phyloP scores from a whole-genome alignment of 257 asterid species.

The Penstemon davidsonii region DNA sequence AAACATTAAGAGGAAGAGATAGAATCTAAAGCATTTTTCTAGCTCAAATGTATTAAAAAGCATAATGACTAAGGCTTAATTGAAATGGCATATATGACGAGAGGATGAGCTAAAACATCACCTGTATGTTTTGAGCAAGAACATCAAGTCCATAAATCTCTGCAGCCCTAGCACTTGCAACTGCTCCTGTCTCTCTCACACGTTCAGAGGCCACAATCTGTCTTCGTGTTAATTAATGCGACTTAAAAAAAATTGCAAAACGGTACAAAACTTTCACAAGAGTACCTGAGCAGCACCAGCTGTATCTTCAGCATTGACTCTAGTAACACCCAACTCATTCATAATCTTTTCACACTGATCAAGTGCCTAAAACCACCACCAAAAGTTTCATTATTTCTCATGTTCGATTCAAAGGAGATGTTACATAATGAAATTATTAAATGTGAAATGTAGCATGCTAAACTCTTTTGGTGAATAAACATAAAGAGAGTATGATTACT shows the following conservation, averaged over 20 bases:
- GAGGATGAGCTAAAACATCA: slow-evolving; percentile 28
- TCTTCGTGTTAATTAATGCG: slow-evolving; percentile 39
- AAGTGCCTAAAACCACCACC: slow-evolving; percentile 62
- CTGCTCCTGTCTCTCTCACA: slow-evolving; percentile 70
- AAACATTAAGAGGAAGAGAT: not conserved
- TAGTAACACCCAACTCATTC: slow-evolving; percentile 56
- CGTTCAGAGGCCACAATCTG: slow-evolving; percentile 72
- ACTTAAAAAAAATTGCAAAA: slow-evolving; percentile 8
- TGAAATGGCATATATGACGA: not conserved
- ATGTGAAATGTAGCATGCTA: slow-evolving; percentile 2
- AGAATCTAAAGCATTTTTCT: too few relatives aligned
- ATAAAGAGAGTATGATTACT: slow-evolving; percentile 42
- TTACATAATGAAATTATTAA: slow-evolving; percentile 1
- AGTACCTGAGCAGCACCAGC: slow-evolving; percentile 94
- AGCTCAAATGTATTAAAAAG: not conserved
- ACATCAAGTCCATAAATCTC: slow-evolving; percentile 78
- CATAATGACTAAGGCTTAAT: not conserved
- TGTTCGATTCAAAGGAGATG: not conserved
- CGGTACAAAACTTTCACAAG: slow-evolving; percentile 9
- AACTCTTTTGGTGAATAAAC: not conserved
- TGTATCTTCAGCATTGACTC: slow-evolving; percentile 62
- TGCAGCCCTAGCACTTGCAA: slow-evolving; percentile 93
- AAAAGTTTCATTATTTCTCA: not conserved
- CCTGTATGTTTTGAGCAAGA: slow-evolving; percentile 86
- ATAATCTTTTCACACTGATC: slow-evolving; percentile 65